Evolutionary conservation across 805 yeast species (phyloP).

Genomic region (Saccharomycopsis babjevae): DNA sequence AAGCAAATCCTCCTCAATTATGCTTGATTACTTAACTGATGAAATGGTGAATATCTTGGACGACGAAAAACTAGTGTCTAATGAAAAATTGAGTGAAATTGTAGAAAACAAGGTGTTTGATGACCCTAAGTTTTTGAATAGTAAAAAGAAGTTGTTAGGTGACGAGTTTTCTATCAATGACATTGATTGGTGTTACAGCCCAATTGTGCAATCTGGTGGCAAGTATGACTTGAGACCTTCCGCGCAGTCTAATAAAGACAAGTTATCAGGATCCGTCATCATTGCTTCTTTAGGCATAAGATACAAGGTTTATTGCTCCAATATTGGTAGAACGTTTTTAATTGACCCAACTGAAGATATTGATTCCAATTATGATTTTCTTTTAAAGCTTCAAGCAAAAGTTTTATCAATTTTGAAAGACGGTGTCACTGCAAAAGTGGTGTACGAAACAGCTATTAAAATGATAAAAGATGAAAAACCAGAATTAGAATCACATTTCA

Average conservation of each 20-base stretch:
- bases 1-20: conserved; percentile 61
- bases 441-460: conserved; percentile 54
- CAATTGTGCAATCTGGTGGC: conserved; percentile 83
- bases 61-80: conserved; percentile 70
- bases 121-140: conserved; percentile 45
- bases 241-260: conserved; percentile 61
- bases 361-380: conserved; percentile 69
- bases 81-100: conserved; percentile 60
- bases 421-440: conserved; percentile 56
- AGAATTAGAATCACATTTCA: conserved; percentile 50
- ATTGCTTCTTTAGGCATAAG: conserved; percentile 77
- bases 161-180: conserved; percentile 64
- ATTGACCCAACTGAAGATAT: conserved; percentile 79
- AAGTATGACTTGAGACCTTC: conserved; percentile 76
- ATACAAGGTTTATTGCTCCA: conserved; percentile 82
- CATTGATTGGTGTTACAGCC: conserved; percentile 90
- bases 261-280: conserved; percentile 67
- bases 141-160: conserved; percentile 44
- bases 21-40: conserved; percentile 76
- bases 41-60: conserved; percentile 83
- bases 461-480: conserved; percentile 55
- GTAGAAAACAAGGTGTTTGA: conserved; percentile 79
- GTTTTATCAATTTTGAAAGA: conserved; percentile 52
- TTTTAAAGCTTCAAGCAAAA: conserved; percentile 58
- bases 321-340: conserved; percentile 76